Evolutionary conservation across 768 basidiomycete genomes (phyloP).

Genomic region (Lentinula sp.): DNA sequence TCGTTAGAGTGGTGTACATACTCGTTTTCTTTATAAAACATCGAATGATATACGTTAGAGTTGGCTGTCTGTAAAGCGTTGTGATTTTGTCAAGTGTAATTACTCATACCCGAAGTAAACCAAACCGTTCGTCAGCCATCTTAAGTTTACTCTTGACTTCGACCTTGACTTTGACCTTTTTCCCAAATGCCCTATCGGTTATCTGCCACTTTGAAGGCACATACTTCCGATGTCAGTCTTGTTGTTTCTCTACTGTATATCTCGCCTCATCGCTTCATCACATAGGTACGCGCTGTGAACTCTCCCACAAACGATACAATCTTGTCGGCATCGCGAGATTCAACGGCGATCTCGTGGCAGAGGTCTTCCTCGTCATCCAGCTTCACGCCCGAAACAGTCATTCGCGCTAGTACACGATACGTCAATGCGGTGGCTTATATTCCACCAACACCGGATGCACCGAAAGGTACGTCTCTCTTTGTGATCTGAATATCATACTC

Average conservation of each 20-base stretch:
- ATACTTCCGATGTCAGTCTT: conserved; percentile 67
- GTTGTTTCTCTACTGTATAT: background rate
- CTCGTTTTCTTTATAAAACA: conserved; percentile 5
- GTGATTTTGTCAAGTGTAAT: background rate
- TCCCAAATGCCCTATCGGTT: conserved; percentile 64
- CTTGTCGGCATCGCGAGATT: conserved; percentile 88
- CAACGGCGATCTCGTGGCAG: conserved; percentile 85
- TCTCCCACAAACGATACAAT: conserved; percentile 73
- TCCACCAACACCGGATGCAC: conserved; percentile 58
- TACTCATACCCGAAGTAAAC: background rate
- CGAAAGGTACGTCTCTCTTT: conserved; percentile 48
- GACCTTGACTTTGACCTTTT: conserved; percentile 7
- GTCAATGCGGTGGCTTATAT: conserved; percentile 82
- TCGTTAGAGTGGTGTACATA: conserved; percentile 87
- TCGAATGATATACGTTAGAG: background rate
- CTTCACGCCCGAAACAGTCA: conserved; percentile 49
- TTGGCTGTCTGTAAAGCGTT: background rate
- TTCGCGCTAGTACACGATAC: conserved; percentile 64
- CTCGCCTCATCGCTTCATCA: conserved; percentile 12
- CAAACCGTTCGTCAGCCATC: conserved; percentile 9
- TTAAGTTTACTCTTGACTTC: conserved; percentile 7
- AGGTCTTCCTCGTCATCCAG: conserved; percentile 37
- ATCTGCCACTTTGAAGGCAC: conserved; percentile 63
- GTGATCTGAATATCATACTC: background rate
- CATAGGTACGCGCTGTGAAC: conserved; percentile 76